Evolutionary conservation across 345 rosid genomes (phyloP), one percentile per base, ranked within the genome.

Genomic region (Rubroshorea leprosula): DNA sequence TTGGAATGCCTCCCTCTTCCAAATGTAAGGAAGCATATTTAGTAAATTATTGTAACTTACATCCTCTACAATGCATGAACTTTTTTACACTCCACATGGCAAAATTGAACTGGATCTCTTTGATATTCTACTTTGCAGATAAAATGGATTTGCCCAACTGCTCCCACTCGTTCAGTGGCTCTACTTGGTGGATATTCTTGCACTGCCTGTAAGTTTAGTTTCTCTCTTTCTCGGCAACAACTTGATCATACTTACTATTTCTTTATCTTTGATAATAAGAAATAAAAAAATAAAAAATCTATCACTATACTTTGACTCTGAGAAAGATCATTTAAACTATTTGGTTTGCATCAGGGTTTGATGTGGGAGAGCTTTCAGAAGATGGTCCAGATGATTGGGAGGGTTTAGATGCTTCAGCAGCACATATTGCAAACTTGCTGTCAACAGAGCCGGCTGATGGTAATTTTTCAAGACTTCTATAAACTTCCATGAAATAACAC

Each of bases 111-210:
- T 18, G 9, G 20, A 13, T 50, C 23, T 58, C 44, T 54, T 29
- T 47, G n/a, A 18, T 54, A 35, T 58, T 61, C 39, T 26, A 29
- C 35, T 29, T 25, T 26, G 61, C 76, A 93, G 99, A 78, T 93
- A 62, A 93, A 89, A 76, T 93, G 99, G 99, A 89, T 93, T 76
- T 93, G 96, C 63, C 99, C 97, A 8, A 93, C 96, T 49, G 96
- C 99, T 70, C 99, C 99, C 46, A 73, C 86, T 17, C 91, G 86
- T 53, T 94, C 99, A 9, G 83, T 93, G 54, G 71, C 84, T 62
- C 13, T 81, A 57, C 91, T 93, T 47, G 91, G 97, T 52, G 99
- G 97, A 69, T 89, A 83, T 63, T 83, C 95, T 20, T 87, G 91
- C 74, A 83, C 90, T 57, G 91, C 99, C 55, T 93, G 99, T 93